Evolutionary conservation across 1,284 basidiomycete genomes (phyloP).

Genomic region (Mycocalia duriaeana): DNA sequence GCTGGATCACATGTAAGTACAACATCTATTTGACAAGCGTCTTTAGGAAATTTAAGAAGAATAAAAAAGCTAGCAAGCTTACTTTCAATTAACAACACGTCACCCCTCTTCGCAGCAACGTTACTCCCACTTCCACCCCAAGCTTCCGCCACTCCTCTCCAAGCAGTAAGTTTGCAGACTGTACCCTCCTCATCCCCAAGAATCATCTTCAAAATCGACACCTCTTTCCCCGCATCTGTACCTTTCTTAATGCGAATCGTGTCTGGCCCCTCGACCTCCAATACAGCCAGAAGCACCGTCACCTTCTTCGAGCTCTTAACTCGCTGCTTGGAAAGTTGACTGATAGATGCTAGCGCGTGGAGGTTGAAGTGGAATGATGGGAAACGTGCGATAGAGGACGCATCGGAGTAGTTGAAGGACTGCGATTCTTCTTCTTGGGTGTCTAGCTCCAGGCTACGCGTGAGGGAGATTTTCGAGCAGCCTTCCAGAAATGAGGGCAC

Average conservation of each 20-base stretch:
- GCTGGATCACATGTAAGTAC: conserved; percentile 37
- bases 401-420: conserved; percentile 52
- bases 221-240: conserved; percentile 58
- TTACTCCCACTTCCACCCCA: conserved; percentile 52
- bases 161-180: conserved; percentile 66
- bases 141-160: conserved; percentile 65
- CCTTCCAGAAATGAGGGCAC: conserved; percentile 23
- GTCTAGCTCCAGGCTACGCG: conserved; percentile 17
- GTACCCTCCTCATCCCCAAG: conserved; percentile 62
- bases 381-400: conserved; percentile 62
- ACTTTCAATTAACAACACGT: conserved; percentile 66
- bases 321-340: conserved; percentile 24
- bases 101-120: conserved; percentile 54
- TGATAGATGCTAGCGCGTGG: conserved; percentile 47
- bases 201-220: conserved; percentile 60
- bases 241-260: conserved; percentile 61
- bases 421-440: conserved; percentile 43
- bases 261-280: conserved; percentile 74
- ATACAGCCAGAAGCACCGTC: conserved; percentile 52
- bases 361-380: conserved; percentile 64
- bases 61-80: no score
- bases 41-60: conserved; percentile 6
- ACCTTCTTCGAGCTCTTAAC: conserved; percentile 35
- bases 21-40: conserved; percentile 37
- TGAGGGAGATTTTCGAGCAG: conserved; percentile 8